phyloP scores from a whole-genome alignment of 2,329 filamentous ascomycete genomes.

The Ramichloridium luteum region DNA sequence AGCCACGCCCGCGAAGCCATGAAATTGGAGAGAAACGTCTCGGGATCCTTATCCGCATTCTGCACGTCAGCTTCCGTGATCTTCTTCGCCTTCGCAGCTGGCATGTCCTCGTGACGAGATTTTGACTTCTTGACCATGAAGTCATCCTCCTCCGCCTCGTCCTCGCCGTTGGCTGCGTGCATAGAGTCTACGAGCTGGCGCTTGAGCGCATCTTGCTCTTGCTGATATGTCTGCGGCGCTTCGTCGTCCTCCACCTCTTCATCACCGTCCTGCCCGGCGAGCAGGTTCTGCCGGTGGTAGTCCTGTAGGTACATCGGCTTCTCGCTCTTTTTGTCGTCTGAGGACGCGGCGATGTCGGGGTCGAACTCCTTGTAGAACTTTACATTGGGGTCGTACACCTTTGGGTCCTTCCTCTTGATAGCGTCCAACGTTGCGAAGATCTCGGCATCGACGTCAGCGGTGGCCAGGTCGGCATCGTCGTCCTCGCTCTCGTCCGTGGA shows the following conservation, averaged over 20 bases:
- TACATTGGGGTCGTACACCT: conserved; percentile 68
- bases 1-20: conserved; percentile 87
- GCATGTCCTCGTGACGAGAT: conserved; percentile 21
- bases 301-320: conserved; percentile 79
- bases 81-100: conserved; percentile 15
- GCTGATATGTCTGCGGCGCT: conserved; percentile 55
- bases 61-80: conserved; percentile 53
- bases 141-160: conserved; percentile 47
- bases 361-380: conserved; percentile 65
- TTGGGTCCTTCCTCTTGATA: conserved; percentile 79
- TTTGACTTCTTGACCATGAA: conserved; percentile 65
- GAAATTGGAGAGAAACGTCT: conserved; percentile 89
- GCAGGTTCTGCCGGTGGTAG: conserved; percentile 83
- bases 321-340: conserved; percentile 40
- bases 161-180: conserved; percentile 49
- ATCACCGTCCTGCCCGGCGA: conserved; percentile 55
- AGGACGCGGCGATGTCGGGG: conserved; percentile 31
- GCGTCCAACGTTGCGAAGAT: conserved; percentile 79
- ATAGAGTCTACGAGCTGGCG: conserved; percentile 68
- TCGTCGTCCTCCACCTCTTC: conserved; percentile 46
- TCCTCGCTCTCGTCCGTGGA: conserved; percentile 69
- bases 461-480: conserved; percentile 77
- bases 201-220: conserved; percentile 80
- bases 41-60: conserved; percentile 75
- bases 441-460: conserved; percentile 71